These are phyloP conservation scores for Lasiosphaeris hirsuta DNA, from an alignment of 495 filamentous ascomycete species.

Conservation along the genomic window DNA sequence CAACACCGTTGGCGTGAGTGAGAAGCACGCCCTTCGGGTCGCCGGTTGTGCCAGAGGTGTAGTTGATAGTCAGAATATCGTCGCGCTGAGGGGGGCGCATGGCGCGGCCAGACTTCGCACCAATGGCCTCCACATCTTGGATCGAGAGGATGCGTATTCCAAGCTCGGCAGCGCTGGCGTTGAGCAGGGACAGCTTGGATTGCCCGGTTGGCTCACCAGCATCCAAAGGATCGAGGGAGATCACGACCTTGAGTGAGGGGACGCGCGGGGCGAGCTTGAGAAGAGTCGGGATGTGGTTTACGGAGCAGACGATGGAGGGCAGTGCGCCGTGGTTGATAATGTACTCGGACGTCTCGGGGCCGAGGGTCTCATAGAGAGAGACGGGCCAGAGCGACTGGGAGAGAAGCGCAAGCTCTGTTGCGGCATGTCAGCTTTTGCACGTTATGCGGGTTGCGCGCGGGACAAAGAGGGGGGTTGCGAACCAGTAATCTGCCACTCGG, in stretches of 20 bases:
- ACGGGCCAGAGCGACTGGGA: constrained; percentile 87
- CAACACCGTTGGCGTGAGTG: constrained; percentile 76
- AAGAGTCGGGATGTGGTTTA: constrained; percentile 82
- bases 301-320: constrained; percentile 69
- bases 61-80: constrained; percentile 92
- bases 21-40: constrained; percentile 90
- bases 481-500: constrained; percentile 97
- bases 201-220: constrained; percentile 71
- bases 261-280: constrained; percentile 76
- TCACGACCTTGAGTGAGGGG: constrained; percentile 81
- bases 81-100: constrained; percentile 66
- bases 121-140: constrained; percentile 70
- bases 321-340: constrained; percentile 89
- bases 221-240: constrained; percentile 84
- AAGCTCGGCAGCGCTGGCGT: constrained; percentile 63
- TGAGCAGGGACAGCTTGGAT: constrained; percentile 75
- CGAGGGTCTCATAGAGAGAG: constrained; percentile 94
- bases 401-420: constrained; percentile 80
- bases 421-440: neutral
- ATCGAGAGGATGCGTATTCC: constrained; percentile 78
- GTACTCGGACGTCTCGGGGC: constrained; percentile 84
- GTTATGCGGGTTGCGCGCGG: constrained; percentile 8
- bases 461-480: constrained; percentile 19
- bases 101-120: constrained; percentile 61
- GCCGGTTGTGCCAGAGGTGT: constrained; percentile 95